phyloP scores from a whole-genome alignment of 1,139 yeast genomes.

The Arxiozyma heterogenica region DNA sequence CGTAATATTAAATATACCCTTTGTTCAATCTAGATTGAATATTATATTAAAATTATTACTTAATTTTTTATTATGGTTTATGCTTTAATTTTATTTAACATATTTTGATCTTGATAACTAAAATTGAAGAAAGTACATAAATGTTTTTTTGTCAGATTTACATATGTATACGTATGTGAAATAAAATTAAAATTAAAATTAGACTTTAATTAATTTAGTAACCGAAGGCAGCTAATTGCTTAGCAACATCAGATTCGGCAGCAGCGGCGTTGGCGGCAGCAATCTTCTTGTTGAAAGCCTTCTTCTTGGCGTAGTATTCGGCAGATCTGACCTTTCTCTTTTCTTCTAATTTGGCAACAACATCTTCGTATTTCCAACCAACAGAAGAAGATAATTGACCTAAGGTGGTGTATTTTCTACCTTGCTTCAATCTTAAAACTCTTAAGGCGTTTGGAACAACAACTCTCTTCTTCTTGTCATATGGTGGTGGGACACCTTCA shows the following conservation, averaged over 20 bases:
- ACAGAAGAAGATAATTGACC: constrained; percentile 94
- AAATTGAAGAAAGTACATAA: constrained; percentile 1
- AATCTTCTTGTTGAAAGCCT: constrained; percentile 88
- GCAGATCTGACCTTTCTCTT: constrained; percentile 99
- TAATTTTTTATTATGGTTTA: not conserved
- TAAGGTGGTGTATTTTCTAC: constrained; percentile 98
- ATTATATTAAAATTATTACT: too few relatives aligned
- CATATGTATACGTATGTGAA: constrained; percentile 7
- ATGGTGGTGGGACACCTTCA: constrained; percentile 99
- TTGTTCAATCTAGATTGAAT: too few relatives aligned
- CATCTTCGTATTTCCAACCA: constrained; percentile 99
- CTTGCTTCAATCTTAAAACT: constrained; percentile 98
- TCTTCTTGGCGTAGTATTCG: constrained; percentile 98
- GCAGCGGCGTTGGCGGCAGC: constrained; percentile 71
- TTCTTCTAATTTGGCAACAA: constrained; percentile 96
- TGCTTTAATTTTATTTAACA: constrained; percentile 1
- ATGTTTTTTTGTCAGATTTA: not conserved
- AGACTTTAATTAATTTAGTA: constrained; percentile 41
- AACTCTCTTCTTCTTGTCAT: constrained; percentile 99
- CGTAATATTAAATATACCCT: too few relatives aligned
- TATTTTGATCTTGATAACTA: constrained; percentile 1
- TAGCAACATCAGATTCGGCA: constrained; percentile 65
- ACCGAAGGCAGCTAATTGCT: constrained; percentile 78
- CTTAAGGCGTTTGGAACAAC: constrained; percentile 99
- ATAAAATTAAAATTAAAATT: not conserved